These are phyloP conservation scores for Dentiscutata heterogama DNA, from an alignment of 371 early-diverging fungal genomes.

Conservation along the genomic window DNA sequence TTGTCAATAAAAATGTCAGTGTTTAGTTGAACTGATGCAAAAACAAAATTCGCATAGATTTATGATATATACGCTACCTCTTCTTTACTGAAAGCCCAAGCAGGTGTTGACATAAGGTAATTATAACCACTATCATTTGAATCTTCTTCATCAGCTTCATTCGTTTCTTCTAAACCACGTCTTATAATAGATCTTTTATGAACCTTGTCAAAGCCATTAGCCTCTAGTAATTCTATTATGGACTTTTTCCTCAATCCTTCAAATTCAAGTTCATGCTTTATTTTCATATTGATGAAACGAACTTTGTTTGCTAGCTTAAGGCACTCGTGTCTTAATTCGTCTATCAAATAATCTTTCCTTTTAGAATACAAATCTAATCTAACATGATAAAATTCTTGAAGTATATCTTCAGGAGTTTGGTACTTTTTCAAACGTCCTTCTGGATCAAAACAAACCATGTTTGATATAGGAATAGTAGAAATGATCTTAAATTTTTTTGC, in stretches of 20 bases:
- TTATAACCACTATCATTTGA: not conserved
- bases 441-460: conserved; percentile 98
- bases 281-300: conserved; percentile 16
- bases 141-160: not conserved
- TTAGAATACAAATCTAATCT: conserved; percentile 90
- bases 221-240: not conserved
- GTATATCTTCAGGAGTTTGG: conserved; percentile 81
- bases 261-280: not conserved
- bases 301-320: not conserved
- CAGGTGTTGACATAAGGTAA: not conserved
- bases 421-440: conserved; percentile 94
- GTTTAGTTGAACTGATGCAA: not conserved
- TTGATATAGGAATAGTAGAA: conserved; percentile 79
- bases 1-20: too few species aligned
- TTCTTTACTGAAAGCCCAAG: conserved; percentile 24
- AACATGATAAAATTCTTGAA: conserved; percentile 94
- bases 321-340: not conserved
- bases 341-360: conserved; percentile 75
- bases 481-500: conserved; percentile 89
- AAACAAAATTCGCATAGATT: not conserved
- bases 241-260: not conserved
- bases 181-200: not conserved
- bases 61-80: not conserved
- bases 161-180: not conserved
- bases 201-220: not conserved